phyloP scores from a whole-genome alignment of 441 rosid genomes.

The Rhodomyrtus psidioides region DNA sequence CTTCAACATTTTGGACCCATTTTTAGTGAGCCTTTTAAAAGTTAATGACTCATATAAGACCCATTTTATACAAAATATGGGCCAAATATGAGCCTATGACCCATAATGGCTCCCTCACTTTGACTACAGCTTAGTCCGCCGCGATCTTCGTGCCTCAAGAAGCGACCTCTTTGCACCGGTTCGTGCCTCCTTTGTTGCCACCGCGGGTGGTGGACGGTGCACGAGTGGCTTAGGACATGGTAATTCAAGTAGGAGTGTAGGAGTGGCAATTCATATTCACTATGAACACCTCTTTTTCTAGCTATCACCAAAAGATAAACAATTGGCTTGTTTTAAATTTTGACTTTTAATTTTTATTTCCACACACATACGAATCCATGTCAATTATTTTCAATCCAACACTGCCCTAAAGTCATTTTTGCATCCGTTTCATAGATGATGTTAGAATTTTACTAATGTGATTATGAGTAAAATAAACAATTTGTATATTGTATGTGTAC shows the following conservation, averaged over 20 bases:
- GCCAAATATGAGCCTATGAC: too few relatives aligned
- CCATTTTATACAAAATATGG: too few relatives aligned
- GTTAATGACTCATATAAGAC: too few relatives aligned
- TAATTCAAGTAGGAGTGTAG: not conserved
- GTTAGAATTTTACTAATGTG: not conserved
- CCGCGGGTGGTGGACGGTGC: not conserved
- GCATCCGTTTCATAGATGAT: not conserved
- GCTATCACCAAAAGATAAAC: not conserved
- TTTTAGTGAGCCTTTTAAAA: too few relatives aligned
- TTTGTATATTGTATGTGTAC: not conserved
- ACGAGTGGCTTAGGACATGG: constrained; percentile 9
- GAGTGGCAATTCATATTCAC: not conserved
- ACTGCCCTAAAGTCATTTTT: not conserved
- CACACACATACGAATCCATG: not conserved
- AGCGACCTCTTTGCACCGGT: constrained; percentile 8
- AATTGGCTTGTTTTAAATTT: not conserved
- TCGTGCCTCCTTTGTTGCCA: constrained; percentile 5
- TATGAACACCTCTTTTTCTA: rapidly evolving
- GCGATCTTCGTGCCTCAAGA: constrained; percentile 12
- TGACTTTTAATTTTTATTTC: not conserved
- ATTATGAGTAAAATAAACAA: not conserved
- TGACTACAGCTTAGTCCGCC: constrained; percentile 17
- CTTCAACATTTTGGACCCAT: too few relatives aligned
- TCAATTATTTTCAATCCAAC: not conserved
- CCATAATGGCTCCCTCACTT: constrained; percentile 4